These are phyloP conservation scores for Penicillium macrosclerotiorum DNA, from an alignment of 495 filamentous ascomycete species.

Conservation along the genomic window DNA sequence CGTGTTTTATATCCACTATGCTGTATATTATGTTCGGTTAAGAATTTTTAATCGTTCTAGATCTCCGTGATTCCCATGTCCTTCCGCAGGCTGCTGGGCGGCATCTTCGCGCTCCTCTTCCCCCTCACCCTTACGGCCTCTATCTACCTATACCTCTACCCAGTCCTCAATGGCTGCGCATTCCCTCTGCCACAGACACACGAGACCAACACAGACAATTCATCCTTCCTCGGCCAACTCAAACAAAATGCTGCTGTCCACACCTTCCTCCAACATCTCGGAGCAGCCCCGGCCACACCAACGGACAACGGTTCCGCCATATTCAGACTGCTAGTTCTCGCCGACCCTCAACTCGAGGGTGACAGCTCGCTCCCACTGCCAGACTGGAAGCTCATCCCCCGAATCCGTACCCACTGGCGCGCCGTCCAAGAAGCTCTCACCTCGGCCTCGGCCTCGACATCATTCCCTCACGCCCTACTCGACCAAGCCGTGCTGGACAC, in stretches of 20 bases:
- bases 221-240: slow-evolving; percentile 10
- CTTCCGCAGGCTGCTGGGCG: slow-evolving; percentile 57
- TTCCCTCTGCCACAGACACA: slow-evolving; percentile 76
- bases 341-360: slow-evolving; percentile 93
- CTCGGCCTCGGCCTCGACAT: slow-evolving; percentile 13
- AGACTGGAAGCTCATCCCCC: slow-evolving; percentile 58
- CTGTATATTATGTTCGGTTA: slow-evolving; percentile 19
- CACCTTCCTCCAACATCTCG: slow-evolving; percentile 49
- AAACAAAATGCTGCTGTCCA: slow-evolving; percentile 39
- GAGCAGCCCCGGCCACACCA: slow-evolving; percentile 15
- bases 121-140: slow-evolving; percentile 68
- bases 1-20: slow-evolving; percentile 19
- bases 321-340: slow-evolving; percentile 88
- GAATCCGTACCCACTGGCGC: slow-evolving; percentile 52
- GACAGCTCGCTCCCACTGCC: slow-evolving; percentile 73
- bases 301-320: slow-evolving; percentile 40
- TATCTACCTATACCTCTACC: slow-evolving; percentile 85
- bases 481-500: slow-evolving; percentile 33
- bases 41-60: slow-evolving; percentile 11
- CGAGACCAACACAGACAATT: slow-evolving; percentile 9
- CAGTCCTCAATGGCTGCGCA: slow-evolving; percentile 74
- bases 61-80: slow-evolving; percentile 39
- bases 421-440: slow-evolving; percentile 26
- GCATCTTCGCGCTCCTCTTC: slow-evolving; percentile 61
- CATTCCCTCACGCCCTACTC: slow-evolving; percentile 14